These are phyloP conservation scores for Passiflora organensis DNA, from an alignment of 345 rosid genomes.

Conservation along the genomic window DNA sequence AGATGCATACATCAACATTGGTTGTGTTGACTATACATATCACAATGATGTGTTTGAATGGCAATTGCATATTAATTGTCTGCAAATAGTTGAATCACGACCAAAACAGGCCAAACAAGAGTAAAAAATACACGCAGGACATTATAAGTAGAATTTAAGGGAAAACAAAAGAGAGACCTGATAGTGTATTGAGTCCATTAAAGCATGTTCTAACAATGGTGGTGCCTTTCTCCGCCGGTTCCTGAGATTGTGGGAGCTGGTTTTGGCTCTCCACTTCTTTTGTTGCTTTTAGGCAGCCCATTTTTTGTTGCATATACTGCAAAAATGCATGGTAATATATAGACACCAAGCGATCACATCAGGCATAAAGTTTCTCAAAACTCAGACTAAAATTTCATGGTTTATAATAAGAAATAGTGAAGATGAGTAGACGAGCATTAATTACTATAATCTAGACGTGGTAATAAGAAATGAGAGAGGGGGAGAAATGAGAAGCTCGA, in stretches of 20 bases:
- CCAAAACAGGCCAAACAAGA: too few relatives aligned
- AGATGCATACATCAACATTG: too few relatives aligned
- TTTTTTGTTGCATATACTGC: background rate
- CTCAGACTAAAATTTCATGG: background rate
- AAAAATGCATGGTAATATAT: background rate
- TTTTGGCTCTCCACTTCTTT: constrained; percentile 38
- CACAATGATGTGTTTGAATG: too few relatives aligned
- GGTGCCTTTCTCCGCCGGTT: constrained; percentile 34
- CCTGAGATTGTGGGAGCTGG: constrained; percentile 19
- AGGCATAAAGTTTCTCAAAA: background rate
- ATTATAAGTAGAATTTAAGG: background rate
- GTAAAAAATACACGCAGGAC: background rate
- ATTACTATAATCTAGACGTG: too few relatives aligned
- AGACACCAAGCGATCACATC: background rate
- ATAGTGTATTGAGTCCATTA: constrained; percentile 58
- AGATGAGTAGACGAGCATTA: constrained; percentile 41
- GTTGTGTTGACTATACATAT: too few relatives aligned
- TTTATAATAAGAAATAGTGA: constrained; percentile 26
- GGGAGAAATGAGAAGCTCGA: too few relatives aligned
- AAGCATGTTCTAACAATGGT: constrained; percentile 56
- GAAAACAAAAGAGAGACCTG: constrained; percentile 38
- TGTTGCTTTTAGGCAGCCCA: constrained; percentile 15
- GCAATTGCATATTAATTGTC: too few relatives aligned
- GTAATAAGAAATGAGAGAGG: too few relatives aligned
- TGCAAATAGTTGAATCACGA: too few relatives aligned